Evolutionary conservation across 2,329 filamentous ascomycete genomes (phyloP), one percentile per base, ranked within the genome.

Genomic region (Fusarium avenaceum): DNA sequence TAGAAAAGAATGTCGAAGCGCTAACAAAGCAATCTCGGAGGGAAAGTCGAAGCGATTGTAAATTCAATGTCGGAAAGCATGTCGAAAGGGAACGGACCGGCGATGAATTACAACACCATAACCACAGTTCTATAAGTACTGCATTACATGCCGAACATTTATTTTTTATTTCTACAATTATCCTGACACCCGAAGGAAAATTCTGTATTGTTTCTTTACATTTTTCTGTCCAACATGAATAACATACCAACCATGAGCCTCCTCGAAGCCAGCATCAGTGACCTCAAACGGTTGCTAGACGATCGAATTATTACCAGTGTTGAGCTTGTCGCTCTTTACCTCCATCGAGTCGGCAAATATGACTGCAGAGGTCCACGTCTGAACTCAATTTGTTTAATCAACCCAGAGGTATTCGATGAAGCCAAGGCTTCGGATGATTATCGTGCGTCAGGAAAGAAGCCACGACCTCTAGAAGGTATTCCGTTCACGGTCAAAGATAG

Each of bases 401-500:
- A 76, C 32, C 51, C 42, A 0, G 17, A 59, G 0, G 69, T 72
- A 7, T 76, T 78, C n/a, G 57, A 66, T 5, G 72, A 76, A 24
- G 76, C 76, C 0, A 62, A 67, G 7, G 70, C 71, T 0, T 77
- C 77, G 0, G 77, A 79, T 8, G 70, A 72, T 28, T 59, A 70
- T 13, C 68, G 76, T 4, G 69, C 71, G 2, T 61, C 71, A 0
- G 64, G 57, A 7, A 59, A 54, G 1, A 45, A 77, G 1, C 76
- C 54, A 0, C 47, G 54, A 2, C 24, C 42, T 4, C 35, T 88
- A 0, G 85, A 89, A 65, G 85, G 87, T 2, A 86, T 89, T 8
- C 85, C 86, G 0, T 88, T 81, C 60, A 86, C 85, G 0, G 77
- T 87, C 64, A 89, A 89, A 70, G 86, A 89, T 69, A 85, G 81